These are phyloP conservation scores for Colletotrichum sp. DNA, from an alignment of 2,329 filamentous ascomycete genomes.

Conservation along the genomic window DNA sequence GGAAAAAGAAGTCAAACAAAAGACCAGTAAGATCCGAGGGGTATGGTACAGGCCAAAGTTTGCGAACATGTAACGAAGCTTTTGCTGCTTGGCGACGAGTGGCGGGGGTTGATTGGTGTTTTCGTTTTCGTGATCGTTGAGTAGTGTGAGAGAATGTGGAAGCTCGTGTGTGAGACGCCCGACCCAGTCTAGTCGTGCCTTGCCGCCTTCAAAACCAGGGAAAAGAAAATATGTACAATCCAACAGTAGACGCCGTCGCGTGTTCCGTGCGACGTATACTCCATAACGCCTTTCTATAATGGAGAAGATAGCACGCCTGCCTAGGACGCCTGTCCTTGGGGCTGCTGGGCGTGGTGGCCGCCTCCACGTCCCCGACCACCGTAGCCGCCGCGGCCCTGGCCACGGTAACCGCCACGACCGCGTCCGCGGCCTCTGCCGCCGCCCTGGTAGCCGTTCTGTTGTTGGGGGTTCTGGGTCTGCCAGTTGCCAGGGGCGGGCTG, in stretches of 20 bases:
- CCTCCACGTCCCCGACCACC: conserved; percentile 19
- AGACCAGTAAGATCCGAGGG: conserved; percentile 18
- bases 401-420: conserved; percentile 26
- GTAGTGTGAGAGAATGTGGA: background rate
- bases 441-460: conserved; percentile 35
- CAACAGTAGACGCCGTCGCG: conserved; percentile 16
- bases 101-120: conserved; percentile 8
- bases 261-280: conserved; percentile 9
- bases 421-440: conserved; percentile 32
- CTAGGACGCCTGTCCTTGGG: conserved; percentile 31
- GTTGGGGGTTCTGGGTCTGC: conserved; percentile 33
- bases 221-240: conserved; percentile 26
- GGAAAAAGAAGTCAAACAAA: conserved; percentile 21
- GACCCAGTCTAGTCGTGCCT: conserved; percentile 21
- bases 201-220: background rate
- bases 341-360: conserved; percentile 14
- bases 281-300: conserved; percentile 19
- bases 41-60: conserved; percentile 23
- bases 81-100: conserved; percentile 12
- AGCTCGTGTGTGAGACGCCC: conserved; percentile 11
- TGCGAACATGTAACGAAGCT: conserved; percentile 21
- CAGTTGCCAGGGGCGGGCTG: conserved; percentile 29
- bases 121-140: conserved; percentile 18
- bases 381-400: conserved; percentile 15
- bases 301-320: conserved; percentile 27